Base-by-base conservation (phyloP, 2,329 filamentous ascomycete genomes). In the Hymenoscyphus linearis region DNA sequence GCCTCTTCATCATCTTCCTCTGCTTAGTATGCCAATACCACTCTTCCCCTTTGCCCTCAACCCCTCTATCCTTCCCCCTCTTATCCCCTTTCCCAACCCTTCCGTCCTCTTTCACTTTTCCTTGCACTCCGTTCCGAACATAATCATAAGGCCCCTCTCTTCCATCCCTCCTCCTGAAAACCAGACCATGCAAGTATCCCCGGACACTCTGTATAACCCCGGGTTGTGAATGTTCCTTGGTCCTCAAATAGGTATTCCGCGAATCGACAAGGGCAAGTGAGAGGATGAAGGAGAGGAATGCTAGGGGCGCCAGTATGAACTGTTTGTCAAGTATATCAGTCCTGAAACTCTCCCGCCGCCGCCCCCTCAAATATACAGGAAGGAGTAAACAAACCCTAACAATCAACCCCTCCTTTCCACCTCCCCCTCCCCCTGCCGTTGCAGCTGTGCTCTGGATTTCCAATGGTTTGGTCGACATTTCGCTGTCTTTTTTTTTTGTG, bases 1-100 rank as follows among this genome's bases (percentile, higher is more conserved):
- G 71, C 57, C 66, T 68, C 61, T 69, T 70, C 67, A 73, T 70
- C 66, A 72, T 62, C 44, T 70, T 64, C 56, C 68, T 65, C 58
- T 73, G 72, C 37, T 71, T 70, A 0, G 67, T 72, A 63, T 70
- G 68, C 67, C 68, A 73, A 66, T 72, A 65, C 71, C 71, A 72
- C n/a, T 63, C 60, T 31, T 44, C 27, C 40, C 36, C 54, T 35
- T 57, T n/a, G 4, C 52, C 56, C 18, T 18, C n/a, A n/a, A 52
- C 34, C 27, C 34, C 47, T 22, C 47, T 18, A 52, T 56, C 16
- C 18, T 37, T 53, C 55, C 56, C 35, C 18, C 59, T 55, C 44
- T 53, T 52, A 34, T 31, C 35, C 35, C 53, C n/a, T 14, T 36
- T 53, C 55, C 57, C 31, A 27, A 59, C 56, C n/a, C n/a, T n/a